A percentile compares a stretch with the other conserved stretches of the same genome.
Conservation (phyloP, 768 basidiomycete species). For the Mycena rosella region DNA sequence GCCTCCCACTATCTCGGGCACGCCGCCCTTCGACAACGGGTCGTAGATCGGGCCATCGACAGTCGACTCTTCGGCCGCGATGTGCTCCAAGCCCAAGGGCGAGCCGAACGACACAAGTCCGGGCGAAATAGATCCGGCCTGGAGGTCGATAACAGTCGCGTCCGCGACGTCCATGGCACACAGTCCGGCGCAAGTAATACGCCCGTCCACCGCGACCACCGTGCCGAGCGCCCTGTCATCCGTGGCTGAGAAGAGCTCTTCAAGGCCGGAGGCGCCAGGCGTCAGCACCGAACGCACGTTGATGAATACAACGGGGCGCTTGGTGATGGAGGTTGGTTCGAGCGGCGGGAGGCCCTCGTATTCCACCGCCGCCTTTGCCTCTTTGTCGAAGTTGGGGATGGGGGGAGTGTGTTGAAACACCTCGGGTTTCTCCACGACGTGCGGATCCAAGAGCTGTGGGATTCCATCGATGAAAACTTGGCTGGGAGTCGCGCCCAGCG, state of each 20-base stretch:
- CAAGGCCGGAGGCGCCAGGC: slow-evolving; percentile 43
- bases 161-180: slow-evolving; percentile 34
- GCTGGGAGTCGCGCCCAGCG: slow-evolving; percentile 86
- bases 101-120: slow-evolving; percentile 81
- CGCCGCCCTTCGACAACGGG: slow-evolving; percentile 54
- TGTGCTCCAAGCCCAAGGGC: slow-evolving; percentile 77
- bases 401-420: slow-evolving; percentile 61
- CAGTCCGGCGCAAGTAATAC: slow-evolving; percentile 62
- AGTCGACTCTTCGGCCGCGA: slow-evolving; percentile 75
- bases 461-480: slow-evolving; percentile 95
- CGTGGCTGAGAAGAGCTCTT: slow-evolving; percentile 44
- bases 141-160: slow-evolving; percentile 67
- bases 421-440: slow-evolving; percentile 65
- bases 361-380: slow-evolving; percentile 69
- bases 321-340: slow-evolving; percentile 50
- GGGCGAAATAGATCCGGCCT: slow-evolving; percentile 76
- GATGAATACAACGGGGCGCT: slow-evolving; percentile 63
- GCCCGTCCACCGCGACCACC: slow-evolving; percentile 60
- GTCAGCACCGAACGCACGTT: slow-evolving; percentile 70
- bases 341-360: slow-evolving; percentile 86
- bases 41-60: slow-evolving; percentile 75
- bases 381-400: slow-evolving; percentile 79
- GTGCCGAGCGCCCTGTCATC: slow-evolving; percentile 44
- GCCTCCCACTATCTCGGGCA: slow-evolving; percentile 67
- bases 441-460: slow-evolving; percentile 69